A percentile compares a stretch with the other conserved stretches of the same genome.
Evolutionary conservation across 495 filamentous ascomycete genomes (phyloP).

Genomic region (Tetracladium setigerum): DNA sequence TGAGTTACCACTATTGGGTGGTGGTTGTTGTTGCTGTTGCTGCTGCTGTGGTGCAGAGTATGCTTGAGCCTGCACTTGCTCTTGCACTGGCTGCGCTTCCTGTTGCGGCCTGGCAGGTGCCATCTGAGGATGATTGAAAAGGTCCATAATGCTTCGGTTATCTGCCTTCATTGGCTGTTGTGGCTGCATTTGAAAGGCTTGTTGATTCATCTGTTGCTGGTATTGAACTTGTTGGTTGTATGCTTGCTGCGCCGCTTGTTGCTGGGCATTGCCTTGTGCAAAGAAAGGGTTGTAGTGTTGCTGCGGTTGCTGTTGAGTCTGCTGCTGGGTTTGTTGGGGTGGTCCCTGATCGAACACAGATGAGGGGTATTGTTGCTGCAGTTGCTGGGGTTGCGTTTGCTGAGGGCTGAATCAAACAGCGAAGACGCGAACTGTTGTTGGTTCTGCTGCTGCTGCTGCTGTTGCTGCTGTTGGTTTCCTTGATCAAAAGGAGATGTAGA

Average conservation of each 20-base stretch:
- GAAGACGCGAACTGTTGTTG: constrained; percentile 30
- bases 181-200: constrained; percentile 16
- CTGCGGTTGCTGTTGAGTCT: constrained; percentile 31
- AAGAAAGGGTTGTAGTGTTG: constrained; percentile 28
- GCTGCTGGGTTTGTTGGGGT: constrained; percentile 22
- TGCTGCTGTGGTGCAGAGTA: constrained; percentile 18
- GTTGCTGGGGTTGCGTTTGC: constrained; percentile 31
- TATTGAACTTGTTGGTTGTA: constrained; percentile 21
- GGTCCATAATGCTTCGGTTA: constrained; percentile 78
- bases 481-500: not conserved
- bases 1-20: constrained; percentile 10
- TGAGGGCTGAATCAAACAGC: constrained; percentile 29
- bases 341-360: constrained; percentile 44
- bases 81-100: constrained; percentile 14
- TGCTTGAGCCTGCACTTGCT: constrained; percentile 11
- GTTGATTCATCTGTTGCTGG: constrained; percentile 28
- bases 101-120: constrained; percentile 36
- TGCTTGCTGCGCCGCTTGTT: constrained; percentile 12
- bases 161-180: constrained; percentile 37
- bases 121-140: constrained; percentile 76
- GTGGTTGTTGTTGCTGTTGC: constrained; percentile 19
- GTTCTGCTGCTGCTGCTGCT: constrained; percentile 15
- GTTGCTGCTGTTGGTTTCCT: constrained; percentile 15
- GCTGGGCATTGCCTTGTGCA: constrained; percentile 28
- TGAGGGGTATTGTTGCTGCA: constrained; percentile 31